Percentiles rank a stretch among this genome's conserved stretches.
phyloP scores from a whole-genome alignment of 2,329 filamentous ascomycete species.

The Aspergillus sp. region DNA sequence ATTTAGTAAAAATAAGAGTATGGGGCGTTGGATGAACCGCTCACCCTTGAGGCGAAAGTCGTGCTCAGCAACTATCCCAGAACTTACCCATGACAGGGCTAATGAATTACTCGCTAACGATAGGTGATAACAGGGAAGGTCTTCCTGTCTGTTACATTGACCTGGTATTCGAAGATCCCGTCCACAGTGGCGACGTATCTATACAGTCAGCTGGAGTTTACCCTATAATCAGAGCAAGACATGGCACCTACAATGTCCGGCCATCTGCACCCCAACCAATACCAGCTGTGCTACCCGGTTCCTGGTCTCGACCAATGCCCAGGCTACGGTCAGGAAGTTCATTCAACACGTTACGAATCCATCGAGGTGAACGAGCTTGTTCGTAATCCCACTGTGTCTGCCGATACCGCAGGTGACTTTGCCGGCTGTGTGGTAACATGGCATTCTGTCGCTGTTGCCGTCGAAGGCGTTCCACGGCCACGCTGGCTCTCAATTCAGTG shows the following conservation, averaged over 20 bases:
- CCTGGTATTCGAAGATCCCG: conserved; percentile 50
- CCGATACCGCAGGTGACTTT: conserved; percentile 35
- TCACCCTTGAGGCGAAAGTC: not conserved
- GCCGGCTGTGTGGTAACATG: conserved; percentile 36
- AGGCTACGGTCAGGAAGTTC: conserved; percentile 37
- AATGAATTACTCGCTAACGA: conserved; percentile 31
- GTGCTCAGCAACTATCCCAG: not conserved
- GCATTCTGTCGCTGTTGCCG: conserved; percentile 37
- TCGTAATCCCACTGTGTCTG: conserved; percentile 36
- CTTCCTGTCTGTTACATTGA: conserved; percentile 51
- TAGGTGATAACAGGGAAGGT: conserved; percentile 48
- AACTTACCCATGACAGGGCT: not conserved
- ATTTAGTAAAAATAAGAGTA: not conserved
- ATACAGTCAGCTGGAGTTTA: conserved; percentile 15
- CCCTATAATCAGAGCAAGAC: not conserved
- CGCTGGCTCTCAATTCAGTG: conserved; percentile 40
- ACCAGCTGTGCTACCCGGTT: conserved; percentile 48
- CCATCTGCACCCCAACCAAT: conserved; percentile 52
- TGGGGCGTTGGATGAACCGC: not conserved
- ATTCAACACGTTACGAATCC: conserved; percentile 40
- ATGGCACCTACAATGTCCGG: conserved; percentile 46
- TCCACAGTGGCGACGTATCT: conserved; percentile 52
- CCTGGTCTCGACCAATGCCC: conserved; percentile 35
- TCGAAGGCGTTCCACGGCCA: conserved; percentile 43
- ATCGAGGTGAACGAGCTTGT: conserved; percentile 39